phyloP scores from a whole-genome alignment of 768 basidiomycete species.

The Ramaria rubella region DNA sequence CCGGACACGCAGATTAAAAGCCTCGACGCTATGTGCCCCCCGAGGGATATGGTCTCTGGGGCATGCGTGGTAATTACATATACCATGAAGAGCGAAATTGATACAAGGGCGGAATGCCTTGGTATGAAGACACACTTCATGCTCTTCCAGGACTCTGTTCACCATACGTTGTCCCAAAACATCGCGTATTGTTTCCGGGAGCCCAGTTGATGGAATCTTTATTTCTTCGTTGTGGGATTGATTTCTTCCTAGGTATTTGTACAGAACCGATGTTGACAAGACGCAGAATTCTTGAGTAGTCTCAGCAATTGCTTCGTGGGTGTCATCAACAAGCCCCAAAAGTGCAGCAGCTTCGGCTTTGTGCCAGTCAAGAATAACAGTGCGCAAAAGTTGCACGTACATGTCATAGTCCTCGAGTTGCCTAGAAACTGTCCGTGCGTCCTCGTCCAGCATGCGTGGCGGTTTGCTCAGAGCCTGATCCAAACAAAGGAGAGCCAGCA shows the following conservation, averaged over 20 bases:
- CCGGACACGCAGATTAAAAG: constrained; percentile 37
- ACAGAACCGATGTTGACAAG: background rate
- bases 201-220: background rate
- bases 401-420: background rate
- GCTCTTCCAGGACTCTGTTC: constrained; percentile 26
- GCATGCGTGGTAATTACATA: constrained; percentile 32
- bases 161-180: background rate
- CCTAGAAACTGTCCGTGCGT: constrained; percentile 21
- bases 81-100: constrained; percentile 22
- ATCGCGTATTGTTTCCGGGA: background rate
- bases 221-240: background rate
- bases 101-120: constrained; percentile 37
- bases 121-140: constrained; percentile 25
- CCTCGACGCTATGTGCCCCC: constrained; percentile 21
- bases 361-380: background rate
- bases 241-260: background rate
- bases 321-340: background rate
- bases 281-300: background rate
- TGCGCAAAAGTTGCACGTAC: background rate
- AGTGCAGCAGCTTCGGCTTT: background rate
- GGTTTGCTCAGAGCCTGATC: constrained; percentile 34
- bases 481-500: constrained; percentile 38
- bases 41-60: constrained; percentile 30
- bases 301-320: background rate
- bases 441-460: constrained; percentile 21